Evolutionary conservation across 495 filamentous ascomycete species (phyloP).

Genomic region (Talaromyces wortmannii): DNA sequence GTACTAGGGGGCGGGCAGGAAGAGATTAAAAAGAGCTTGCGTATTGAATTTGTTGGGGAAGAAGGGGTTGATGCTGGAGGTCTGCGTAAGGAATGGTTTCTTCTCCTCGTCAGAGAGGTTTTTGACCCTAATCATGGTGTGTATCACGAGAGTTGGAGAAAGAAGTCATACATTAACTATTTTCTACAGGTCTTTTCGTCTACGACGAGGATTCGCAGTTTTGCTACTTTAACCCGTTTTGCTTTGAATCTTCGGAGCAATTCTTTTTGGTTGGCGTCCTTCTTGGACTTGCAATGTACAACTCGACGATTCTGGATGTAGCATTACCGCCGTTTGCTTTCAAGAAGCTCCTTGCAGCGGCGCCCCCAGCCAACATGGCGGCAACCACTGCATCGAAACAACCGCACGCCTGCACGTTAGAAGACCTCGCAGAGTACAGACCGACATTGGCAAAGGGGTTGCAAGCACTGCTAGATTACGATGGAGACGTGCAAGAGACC

Average conservation of each 20-base stretch:
- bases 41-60: conserved; percentile 82
- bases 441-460: conserved; percentile 74
- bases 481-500: conserved; percentile 75
- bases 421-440: conserved; percentile 80
- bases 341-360: conserved; percentile 74
- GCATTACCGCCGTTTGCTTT: conserved; percentile 91
- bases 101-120: conserved; percentile 82
- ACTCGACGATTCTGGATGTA: conserved; percentile 90
- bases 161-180: neutral
- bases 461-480: conserved; percentile 68
- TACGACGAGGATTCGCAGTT: conserved; percentile 94
- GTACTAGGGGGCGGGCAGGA: conserved; percentile 75
- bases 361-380: conserved; percentile 46
- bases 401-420: conserved; percentile 63
- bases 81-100: conserved; percentile 92
- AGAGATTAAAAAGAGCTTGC: conserved; percentile 88
- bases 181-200: conserved; percentile 64
- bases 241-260: conserved; percentile 89
- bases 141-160: conserved; percentile 14
- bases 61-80: conserved; percentile 92
- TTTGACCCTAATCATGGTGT: conserved; percentile 88
- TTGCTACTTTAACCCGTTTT: conserved; percentile 92
- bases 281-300: conserved; percentile 90
- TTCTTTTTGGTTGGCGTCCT: conserved; percentile 88
- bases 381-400: conserved; percentile 46